Base-by-base conservation (phyloP, 768 basidiomycete species). In the Tylopilus sp. region DNA sequence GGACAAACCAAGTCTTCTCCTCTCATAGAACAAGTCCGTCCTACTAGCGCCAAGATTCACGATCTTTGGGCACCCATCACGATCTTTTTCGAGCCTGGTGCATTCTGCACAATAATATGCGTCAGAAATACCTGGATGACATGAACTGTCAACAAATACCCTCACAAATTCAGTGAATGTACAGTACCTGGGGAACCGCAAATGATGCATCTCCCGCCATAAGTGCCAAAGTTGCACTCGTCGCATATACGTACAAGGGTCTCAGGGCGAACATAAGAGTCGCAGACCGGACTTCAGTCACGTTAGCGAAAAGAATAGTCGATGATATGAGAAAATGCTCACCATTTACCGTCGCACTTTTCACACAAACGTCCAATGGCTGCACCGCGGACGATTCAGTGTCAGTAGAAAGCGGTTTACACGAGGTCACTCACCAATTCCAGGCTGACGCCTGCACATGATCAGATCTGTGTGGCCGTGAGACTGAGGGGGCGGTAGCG, bases 311-410 rank as follows among this genome's bases (percentile, higher is more conserved):
- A 25, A 24, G 13, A n/a, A 22, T 4, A 14, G 28, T 5, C 17
- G 25, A 10, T 13, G 38, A 22, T 5, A 13, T 13, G 24, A 46
- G 41, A 37, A 11, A 25, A 40, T 40, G 67, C 86, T 55, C 63
- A 97, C 96, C 97, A 99, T 85, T 98, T 98, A 46, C 97, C 97
- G 69, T 99, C 97, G 66, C 95, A 98, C 71, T 98, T 98, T 75
- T 99, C 97, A 72, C 97, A 99, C 47, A 98, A 81, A 63, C 97
- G 89, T 37, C 97, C 97, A 63, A 98, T 97, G 43, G 97, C 97
- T 97, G 61, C 17, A 21, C 52, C 28, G 13, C 9, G 45, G 26
- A 29, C 51, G 12, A 41, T 37, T 65, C 19, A 58, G 56, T 11
- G 54, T 48, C 30, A 40, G 51, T 19, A n/a, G 25, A 48, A 22